These are phyloP conservation scores for Lentinula detonsa DNA, from an alignment of 768 basidiomycete species.

Conservation along the genomic window DNA sequence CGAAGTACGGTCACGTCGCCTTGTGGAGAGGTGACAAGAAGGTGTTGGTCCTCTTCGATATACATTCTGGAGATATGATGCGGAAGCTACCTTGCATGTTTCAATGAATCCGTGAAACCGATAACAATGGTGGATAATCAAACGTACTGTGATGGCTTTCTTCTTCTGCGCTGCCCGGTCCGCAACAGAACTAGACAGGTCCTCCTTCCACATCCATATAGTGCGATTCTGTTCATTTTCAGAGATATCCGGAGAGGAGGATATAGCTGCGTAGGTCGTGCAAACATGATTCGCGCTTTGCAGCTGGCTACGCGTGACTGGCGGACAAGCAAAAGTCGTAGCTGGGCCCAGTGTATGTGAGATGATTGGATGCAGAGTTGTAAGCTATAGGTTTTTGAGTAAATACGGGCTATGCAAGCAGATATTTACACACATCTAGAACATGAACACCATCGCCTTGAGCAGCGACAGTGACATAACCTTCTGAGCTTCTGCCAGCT, in stretches of 20 bases:
- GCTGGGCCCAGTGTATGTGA: conserved; percentile 71
- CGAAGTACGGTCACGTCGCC: conserved; percentile 26
- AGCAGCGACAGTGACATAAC: conserved; percentile 59
- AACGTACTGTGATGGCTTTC: conserved; percentile 38
- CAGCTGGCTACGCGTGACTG: conserved; percentile 35
- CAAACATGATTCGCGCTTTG: conserved; percentile 30
- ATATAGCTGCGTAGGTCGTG: conserved; percentile 52
- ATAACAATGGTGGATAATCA: conserved; percentile 8
- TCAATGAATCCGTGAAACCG: neutral
- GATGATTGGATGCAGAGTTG: conserved; percentile 56
- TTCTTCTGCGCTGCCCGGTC: conserved; percentile 32
- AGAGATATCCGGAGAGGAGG: conserved; percentile 38
- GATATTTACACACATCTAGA: conserved; percentile 48
- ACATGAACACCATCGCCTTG: conserved; percentile 75
- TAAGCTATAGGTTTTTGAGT: conserved; percentile 34
- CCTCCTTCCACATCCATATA: conserved; percentile 60
- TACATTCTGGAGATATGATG: conserved; percentile 28
- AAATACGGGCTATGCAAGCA: neutral
- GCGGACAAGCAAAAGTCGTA: conserved; percentile 53
- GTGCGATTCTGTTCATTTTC: conserved; percentile 38
- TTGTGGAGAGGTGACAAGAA: conserved; percentile 23
- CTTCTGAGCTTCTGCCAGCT: conserved; percentile 33
- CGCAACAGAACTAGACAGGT: conserved; percentile 28
- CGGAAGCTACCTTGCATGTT: conserved; percentile 29
- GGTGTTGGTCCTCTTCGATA: conserved; percentile 15